These are phyloP conservation scores for Teratosphaeriaceae sp. DNA, from an alignment of 2,329 filamentous ascomycete genomes.

Conservation along the genomic window DNA sequence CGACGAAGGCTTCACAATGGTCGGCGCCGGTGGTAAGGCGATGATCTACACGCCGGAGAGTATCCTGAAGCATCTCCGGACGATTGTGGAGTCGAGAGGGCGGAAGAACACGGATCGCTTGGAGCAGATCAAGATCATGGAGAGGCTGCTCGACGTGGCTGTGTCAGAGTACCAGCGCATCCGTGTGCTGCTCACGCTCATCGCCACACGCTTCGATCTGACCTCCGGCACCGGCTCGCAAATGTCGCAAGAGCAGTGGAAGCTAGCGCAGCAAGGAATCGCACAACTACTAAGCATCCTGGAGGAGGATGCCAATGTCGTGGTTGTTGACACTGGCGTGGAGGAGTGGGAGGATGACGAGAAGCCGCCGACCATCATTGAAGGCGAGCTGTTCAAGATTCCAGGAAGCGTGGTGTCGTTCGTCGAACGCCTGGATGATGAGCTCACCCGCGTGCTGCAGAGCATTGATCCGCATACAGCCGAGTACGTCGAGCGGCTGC, in stretches of 20 bases:
- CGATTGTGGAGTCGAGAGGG: constrained; percentile 90
- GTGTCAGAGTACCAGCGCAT: constrained; percentile 89
- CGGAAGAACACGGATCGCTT: constrained; percentile 97
- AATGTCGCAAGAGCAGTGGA: constrained; percentile 97
- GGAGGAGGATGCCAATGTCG: constrained; percentile 69
- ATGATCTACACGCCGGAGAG: constrained; percentile 93
- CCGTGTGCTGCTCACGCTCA: constrained; percentile 80
- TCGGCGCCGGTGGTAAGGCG: constrained; percentile 82
- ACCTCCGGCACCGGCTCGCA: constrained; percentile 70
- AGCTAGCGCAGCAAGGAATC: constrained; percentile 84
- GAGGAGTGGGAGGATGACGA: constrained; percentile 99
- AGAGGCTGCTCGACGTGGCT: constrained; percentile 87
- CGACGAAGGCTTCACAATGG: constrained; percentile 81
- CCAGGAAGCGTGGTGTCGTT: constrained; percentile 93
- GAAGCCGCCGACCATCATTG: constrained; percentile 69
- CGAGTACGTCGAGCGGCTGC: constrained; percentile 93
- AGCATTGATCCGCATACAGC: constrained; percentile 97
- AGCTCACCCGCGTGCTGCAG: constrained; percentile 94
- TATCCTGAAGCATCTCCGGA: constrained; percentile 92
- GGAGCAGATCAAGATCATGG: constrained; percentile 96
- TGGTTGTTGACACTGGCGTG: constrained; percentile 75
- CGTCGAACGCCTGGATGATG: constrained; percentile 90
- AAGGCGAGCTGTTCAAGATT: constrained; percentile 78
- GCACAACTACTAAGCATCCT: constrained; percentile 69
- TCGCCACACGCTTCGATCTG: constrained; percentile 92